Base-by-base conservation (phyloP, 108 stramenopile species). In the Schizochytrium sp. region DNA sequence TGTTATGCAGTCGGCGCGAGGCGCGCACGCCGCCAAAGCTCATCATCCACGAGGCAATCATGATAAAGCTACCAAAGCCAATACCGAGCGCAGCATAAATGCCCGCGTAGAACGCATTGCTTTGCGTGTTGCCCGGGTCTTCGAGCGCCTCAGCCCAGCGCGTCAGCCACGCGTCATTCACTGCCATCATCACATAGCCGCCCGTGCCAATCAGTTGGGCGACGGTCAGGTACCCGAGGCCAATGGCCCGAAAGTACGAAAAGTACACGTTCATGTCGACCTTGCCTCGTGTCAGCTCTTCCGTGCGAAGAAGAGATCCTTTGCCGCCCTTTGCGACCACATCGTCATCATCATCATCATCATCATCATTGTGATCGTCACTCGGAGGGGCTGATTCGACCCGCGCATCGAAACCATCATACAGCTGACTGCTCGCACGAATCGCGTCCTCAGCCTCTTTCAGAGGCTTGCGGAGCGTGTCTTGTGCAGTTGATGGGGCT, bases 1-100 rank as follows among this genome's bases (percentile, higher is more conserved):
- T 83, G 89, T 97, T 93, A 89, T 97, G 97, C 47, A 97, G 93
- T 21, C 69, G 60, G 87, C 92, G 92, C 8, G 95, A 95, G 23
- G 95, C 96, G 72, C 93, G 91, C 55, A 96, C 60, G 41, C 51
- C 72, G 14, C 51, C 88, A 28, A 48, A 89, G 60, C 51, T 18
- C 43, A 44, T 34, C 41, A 19, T n/a, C 19, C 29, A 72, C 21
- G 5, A 5, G 53, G 43, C 23, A 18, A 51, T 47, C 51, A 72
- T 25, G 55, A 89, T 72, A n/a, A 21, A 10, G 5, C 48, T 93
- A 53, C 91, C 93, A 59, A 90, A 44, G 3, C 44, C 88, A 10
- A 47, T 23, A 44, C 44, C 19, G 5, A 88, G 29, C 16, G 59
- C 88, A 28, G 60, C 60, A 51, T 88, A 88, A 5, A 88, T 53